phyloP scores from a whole-genome alignment of 2,329 filamentous ascomycete genomes.

The Teratosphaeriaceae sp. region DNA sequence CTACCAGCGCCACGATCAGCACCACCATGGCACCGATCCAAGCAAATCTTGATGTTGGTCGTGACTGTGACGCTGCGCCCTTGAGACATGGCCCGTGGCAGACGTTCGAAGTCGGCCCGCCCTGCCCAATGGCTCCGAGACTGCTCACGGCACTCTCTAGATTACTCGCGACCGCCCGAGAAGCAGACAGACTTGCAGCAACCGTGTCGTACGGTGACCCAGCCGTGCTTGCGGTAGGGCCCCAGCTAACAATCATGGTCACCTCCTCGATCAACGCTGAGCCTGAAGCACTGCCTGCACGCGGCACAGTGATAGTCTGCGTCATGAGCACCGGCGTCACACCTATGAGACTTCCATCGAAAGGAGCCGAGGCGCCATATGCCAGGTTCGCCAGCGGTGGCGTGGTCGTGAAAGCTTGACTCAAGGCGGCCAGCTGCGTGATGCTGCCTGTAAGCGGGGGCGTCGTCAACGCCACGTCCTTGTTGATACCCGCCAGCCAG shows the following conservation, averaged over 20 bases:
- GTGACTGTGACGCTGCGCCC: not conserved
- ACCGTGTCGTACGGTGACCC: not conserved
- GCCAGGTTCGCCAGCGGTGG: conserved; percentile 10
- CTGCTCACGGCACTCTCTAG: conserved; percentile 1
- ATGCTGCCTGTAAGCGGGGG: conserved; percentile 5
- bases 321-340: conserved; percentile 6
- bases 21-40: not conserved
- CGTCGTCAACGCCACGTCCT: not conserved
- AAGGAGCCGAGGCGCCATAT: conserved; percentile 4
- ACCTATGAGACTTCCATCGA: conserved; percentile 4
- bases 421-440: not conserved
- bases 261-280: not conserved
- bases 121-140: not conserved
- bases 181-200: not conserved
- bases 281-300: not conserved
- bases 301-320: not conserved
- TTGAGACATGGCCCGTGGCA: not conserved
- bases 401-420: conserved; percentile 5
- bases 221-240: not conserved
- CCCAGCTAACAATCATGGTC: conserved; percentile 1
- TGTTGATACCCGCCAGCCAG: not conserved
- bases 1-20: not conserved
- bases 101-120: not conserved
- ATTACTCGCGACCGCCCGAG: not conserved
- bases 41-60: not conserved